These are phyloP conservation scores for Ramaria sp. DNA, from an alignment of 768 basidiomycete genomes.

Conservation along the genomic window DNA sequence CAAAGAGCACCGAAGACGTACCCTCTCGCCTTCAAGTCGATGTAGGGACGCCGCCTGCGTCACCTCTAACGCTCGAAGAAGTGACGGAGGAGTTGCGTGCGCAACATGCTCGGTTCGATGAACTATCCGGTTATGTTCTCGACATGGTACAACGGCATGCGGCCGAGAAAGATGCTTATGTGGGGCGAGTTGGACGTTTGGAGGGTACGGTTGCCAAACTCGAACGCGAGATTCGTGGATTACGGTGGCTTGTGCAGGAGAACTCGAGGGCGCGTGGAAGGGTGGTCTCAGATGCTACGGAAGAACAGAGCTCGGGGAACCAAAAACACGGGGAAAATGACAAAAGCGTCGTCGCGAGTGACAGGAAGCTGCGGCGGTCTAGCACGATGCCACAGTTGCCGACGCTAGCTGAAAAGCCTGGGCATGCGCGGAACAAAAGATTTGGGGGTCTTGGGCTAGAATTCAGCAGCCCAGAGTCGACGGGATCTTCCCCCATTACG, in stretches of 20 bases:
- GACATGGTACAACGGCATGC: neutral
- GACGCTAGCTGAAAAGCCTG: neutral
- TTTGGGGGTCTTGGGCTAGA: neutral
- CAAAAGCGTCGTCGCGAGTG: neutral
- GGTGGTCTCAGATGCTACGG: neutral
- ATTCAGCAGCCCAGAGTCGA: neutral
- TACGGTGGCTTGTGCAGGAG: conserved; percentile 7
- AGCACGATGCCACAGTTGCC: neutral
- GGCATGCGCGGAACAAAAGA: neutral
- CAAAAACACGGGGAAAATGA: neutral
- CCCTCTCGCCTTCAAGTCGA: neutral
- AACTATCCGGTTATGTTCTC: neutral
- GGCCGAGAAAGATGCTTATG: neutral
- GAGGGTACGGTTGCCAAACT: neutral
- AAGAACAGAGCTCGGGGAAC: neutral
- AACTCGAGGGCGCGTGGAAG: neutral
- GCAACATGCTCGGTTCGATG: neutral
- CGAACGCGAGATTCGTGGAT: conserved; percentile 5
- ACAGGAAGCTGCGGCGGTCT: neutral
- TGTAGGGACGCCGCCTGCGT: no score
- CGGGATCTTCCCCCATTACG: neutral
- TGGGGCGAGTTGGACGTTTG: neutral
- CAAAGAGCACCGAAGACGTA: neutral
- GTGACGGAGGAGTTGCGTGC: neutral
- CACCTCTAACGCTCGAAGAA: neutral